Evolutionary conservation across 2,329 filamentous ascomycete species (phyloP), one percentile per base, ranked within the genome.

Genomic region (Zymoseptoria crescenta): DNA sequence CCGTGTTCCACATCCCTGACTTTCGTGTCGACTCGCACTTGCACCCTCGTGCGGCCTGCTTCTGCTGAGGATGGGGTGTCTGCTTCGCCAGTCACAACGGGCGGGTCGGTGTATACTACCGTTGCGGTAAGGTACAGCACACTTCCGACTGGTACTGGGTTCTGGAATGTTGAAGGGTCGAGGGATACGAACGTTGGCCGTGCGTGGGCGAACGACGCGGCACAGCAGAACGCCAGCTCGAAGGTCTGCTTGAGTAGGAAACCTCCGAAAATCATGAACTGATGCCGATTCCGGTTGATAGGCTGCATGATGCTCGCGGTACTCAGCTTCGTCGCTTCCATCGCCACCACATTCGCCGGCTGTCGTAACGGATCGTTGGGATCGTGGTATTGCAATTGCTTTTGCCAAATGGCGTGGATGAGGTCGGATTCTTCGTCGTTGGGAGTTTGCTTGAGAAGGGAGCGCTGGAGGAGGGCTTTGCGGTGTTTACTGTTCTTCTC

Each of bases 201-300:
- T 1, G 82, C 80, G 69, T 88, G 86, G 0, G 87, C 83, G 69
- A 89, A 88, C 8, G 83, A 83, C 1, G 87, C 86, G 0, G 86
- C 87, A 68, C 86, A 88, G 71, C 86, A 89, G 74, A 90, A 91
- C 1, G 87, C 87, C 6, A 90, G 79, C 73, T 91, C 87, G 67
- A 89, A 90, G 0, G 86, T 87, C 68, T 88, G 84, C 69, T 88
- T 88, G 9, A 91, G 77, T 9, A 90, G 80, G 70, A 87, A 89
- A 13, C 87, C 87, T 55, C 87, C 87, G 67, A 90, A 91, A 57
- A 91, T 88, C 87, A 89, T 89, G 72, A 87, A 88, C 67, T 87
- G 85, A 72, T 89, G 86, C 1, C 64, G 55, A 19, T 66, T 65
- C n/a, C 65, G 61, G 28, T 64, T 59, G 71, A 88, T 86, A 0